A percentile compares a stretch with the other conserved stretches of the same genome.
Evolutionary conservation across 805 yeast genomes (phyloP).

Genomic region (Candida berthetii): DNA sequence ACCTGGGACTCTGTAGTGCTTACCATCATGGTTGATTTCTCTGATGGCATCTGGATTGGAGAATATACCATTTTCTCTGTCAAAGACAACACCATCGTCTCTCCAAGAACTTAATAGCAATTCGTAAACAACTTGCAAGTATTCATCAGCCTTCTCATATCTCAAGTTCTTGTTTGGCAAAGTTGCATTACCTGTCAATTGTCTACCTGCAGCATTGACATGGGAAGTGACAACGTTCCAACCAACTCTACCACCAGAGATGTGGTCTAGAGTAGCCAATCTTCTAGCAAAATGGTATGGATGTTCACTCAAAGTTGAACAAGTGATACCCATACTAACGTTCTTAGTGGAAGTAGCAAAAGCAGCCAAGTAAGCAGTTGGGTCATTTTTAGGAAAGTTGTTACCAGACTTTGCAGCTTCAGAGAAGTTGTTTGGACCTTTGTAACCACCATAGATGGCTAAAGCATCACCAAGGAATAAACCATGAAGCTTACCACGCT

Average conservation of each 20-base stretch:
- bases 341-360: constrained; percentile 33
- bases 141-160: constrained; percentile 33
- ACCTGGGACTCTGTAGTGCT: constrained; percentile 31
- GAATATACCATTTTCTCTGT: constrained; percentile 20
- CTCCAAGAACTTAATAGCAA: constrained; percentile 34
- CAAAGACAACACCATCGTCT: constrained; percentile 25
- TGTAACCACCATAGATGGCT: constrained; percentile 29
- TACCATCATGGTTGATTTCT: constrained; percentile 30
- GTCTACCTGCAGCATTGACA: constrained; percentile 33
- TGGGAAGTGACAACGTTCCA: constrained; percentile 38
- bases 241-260: constrained; percentile 34
- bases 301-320: constrained; percentile 33
- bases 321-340: constrained; percentile 31
- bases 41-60: constrained; percentile 30
- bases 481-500: constrained; percentile 27
- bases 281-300: constrained; percentile 34
- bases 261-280: constrained; percentile 34
- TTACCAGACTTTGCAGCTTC: constrained; percentile 22
- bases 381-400: constrained; percentile 24
- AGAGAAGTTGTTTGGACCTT: constrained; percentile 25
- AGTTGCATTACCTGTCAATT: constrained; percentile 24
- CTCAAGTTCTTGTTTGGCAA: constrained; percentile 34
- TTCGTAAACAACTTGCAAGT: constrained; percentile 29
- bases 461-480: constrained; percentile 28
- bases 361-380: constrained; percentile 23